Evolutionary conservation across 768 basidiomycete genomes (phyloP), one percentile per base, ranked within the genome.

Genomic region (Trametes sanguinea): DNA sequence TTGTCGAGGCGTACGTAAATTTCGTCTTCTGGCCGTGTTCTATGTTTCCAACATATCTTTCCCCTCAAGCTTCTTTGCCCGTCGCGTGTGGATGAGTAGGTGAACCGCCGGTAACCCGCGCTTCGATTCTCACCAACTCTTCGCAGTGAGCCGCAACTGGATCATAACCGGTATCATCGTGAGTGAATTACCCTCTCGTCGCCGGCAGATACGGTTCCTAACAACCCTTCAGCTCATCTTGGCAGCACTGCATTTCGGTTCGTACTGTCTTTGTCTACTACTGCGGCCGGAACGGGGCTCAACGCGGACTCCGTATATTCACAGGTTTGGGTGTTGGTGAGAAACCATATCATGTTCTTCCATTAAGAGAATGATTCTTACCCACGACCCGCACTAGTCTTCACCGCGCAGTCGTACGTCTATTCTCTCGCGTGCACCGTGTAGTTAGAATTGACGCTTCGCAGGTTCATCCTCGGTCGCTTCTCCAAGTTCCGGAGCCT

Each of bases 61-160:
- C 30, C 39, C 50, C n/a, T 13, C 9, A 60, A 83, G 81, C 63
- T 84, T 82, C 71, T 84, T 83, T 66, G 81, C 81, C 39, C 80
- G 79, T 10, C 77, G 82, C 53, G 79, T 83, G 14, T 81, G 78
- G 79, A 77, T 78, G 69, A 75, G 81, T 81, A 67, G 45, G 77
- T 74, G 22, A 43, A 30, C 22, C 27, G 17, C 40, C 35, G 29
- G 27, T 42, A 7, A 9, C 29, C 30, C 8, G 27, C 2, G 2
- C 44, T 33, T 7, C 37, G 7, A 11, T 45, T 51, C 53, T 61
- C 33, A 62, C 51, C 47, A 43, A 17, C 51, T 51, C 29, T 27
- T 37, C 35, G 30, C 63, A 84, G 82, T 84, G 73, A 82, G 81
- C 50, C 60, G 70, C 47, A 82, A 81, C 67, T 57, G 68, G 53